Conservation (phyloP, 148 eudicot species). For the Arbutus unedo region DNA sequence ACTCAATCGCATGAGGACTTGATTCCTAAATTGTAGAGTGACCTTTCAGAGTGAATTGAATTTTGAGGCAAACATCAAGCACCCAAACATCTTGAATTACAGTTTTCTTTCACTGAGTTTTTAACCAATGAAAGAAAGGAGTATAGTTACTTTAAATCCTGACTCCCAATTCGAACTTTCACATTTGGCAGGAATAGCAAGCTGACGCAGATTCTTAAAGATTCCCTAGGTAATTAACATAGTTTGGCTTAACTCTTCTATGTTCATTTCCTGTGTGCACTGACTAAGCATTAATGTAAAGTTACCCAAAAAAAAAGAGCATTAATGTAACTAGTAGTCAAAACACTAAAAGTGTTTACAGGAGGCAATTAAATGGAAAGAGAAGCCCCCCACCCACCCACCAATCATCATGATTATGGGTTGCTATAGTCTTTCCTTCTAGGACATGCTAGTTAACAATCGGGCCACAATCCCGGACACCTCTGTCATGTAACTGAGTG, state of each 20-base stretch:
- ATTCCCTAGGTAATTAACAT: conserved; percentile 26
- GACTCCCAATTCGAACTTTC: not conserved
- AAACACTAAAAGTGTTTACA: not conserved
- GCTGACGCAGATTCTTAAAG: conserved; percentile 31
- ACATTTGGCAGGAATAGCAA: conserved; percentile 28
- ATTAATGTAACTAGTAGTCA: not conserved
- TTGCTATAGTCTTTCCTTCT: not conserved
- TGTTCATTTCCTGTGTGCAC: not conserved
- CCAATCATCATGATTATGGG: not conserved
- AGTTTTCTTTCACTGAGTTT: not conserved
- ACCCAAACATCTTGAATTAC: not conserved
- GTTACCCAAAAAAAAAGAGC: not conserved
- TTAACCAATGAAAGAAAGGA: not conserved
- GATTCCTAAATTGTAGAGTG: not conserved
- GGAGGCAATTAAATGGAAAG: not conserved
- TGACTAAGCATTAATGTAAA: not conserved
- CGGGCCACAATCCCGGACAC: too few relatives aligned
- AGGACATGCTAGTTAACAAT: too few relatives aligned
- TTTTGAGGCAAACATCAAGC: not conserved
- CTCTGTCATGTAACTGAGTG: too few relatives aligned
- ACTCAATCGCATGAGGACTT: not conserved
- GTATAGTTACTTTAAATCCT: not conserved
- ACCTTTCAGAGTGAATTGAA: not conserved
- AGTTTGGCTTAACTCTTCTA: not conserved
- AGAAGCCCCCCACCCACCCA: not conserved